These are phyloP conservation scores for Russula sp. DNA, from an alignment of 768 basidiomycete species.

Conservation along the genomic window DNA sequence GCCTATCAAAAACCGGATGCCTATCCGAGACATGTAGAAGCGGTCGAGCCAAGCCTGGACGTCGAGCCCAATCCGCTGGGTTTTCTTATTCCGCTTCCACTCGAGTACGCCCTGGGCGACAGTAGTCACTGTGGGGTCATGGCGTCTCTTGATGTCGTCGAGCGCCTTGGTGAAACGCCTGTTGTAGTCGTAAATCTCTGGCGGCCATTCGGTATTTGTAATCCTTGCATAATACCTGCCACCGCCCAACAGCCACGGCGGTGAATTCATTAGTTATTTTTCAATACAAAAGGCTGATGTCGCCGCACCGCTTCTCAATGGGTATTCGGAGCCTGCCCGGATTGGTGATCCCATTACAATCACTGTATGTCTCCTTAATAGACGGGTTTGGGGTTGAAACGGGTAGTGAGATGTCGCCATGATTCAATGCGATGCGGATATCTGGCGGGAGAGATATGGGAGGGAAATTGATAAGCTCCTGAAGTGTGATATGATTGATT, in stretches of 20 bases:
- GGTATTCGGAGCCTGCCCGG: conserved; percentile 59
- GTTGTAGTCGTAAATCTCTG: conserved; percentile 92
- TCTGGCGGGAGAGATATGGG: conserved; percentile 64
- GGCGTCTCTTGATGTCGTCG: conserved; percentile 86
- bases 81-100: conserved; percentile 80
- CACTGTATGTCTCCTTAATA: conserved; percentile 38
- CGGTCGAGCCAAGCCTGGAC: conserved; percentile 96
- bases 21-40: conserved; percentile 94
- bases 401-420: conserved; percentile 54
- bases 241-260: not conserved
- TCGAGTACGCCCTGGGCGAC: conserved; percentile 95
- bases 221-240: conserved; percentile 84
- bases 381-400: conserved; percentile 81
- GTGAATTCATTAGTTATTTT: conserved; percentile 4
- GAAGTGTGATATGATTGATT: not conserved
- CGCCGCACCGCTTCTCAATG: conserved; percentile 71
- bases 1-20: conserved; percentile 94
- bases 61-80: conserved; percentile 71
- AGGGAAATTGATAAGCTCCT: conserved; percentile 92
- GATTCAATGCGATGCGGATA: conserved; percentile 60
- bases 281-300: conserved; percentile 17
- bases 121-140: conserved; percentile 97
- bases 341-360: conserved; percentile 47
- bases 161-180: conserved; percentile 82
- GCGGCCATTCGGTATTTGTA: conserved; percentile 72